Conservation (phyloP, 2,329 filamentous ascomycete genomes). For the Penicillium sp. region DNA sequence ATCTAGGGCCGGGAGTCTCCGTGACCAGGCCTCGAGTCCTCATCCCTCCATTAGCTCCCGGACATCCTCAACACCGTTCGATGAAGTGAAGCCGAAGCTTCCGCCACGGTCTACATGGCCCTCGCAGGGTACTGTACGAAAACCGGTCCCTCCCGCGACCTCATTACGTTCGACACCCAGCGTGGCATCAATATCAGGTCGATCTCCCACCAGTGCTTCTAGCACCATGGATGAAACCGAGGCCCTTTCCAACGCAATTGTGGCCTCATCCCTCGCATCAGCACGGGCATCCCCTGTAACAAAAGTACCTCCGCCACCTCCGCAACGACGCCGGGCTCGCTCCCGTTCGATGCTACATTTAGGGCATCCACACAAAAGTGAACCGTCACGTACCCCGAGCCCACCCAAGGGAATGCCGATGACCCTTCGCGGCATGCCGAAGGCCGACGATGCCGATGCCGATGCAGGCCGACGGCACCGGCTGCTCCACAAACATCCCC, state of each 20-base stretch:
- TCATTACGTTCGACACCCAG: constrained; percentile 25
- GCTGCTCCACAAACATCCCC: constrained; percentile 42
- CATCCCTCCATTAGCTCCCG: constrained; percentile 14
- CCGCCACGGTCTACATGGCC: constrained; percentile 22
- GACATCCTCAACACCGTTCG: constrained; percentile 10
- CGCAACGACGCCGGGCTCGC: constrained; percentile 35
- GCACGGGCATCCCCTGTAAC: constrained; percentile 37
- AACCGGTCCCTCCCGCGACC: constrained; percentile 6
- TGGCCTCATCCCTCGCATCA: constrained; percentile 46
- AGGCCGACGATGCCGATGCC: constrained; percentile 37
- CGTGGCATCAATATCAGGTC: constrained; percentile 23
- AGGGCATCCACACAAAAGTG: constrained; percentile 27
- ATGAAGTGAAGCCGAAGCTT: constrained; percentile 23
- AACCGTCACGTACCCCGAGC: constrained; percentile 31
- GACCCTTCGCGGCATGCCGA: constrained; percentile 40
- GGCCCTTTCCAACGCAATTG: constrained; percentile 44
- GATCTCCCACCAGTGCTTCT: constrained; percentile 24
- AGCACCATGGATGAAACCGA: constrained; percentile 27
- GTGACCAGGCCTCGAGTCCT: constrained; percentile 9
- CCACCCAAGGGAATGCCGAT: constrained; percentile 38
- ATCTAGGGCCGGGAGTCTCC: constrained; percentile 10
- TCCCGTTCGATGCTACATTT: constrained; percentile 36
- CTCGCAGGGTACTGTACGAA: constrained; percentile 10
- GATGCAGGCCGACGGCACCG: constrained; percentile 29
- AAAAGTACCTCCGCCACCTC: constrained; percentile 37